Conservation (phyloP, 352 stramenopile species). For the Phytopythium helicoides region DNA sequence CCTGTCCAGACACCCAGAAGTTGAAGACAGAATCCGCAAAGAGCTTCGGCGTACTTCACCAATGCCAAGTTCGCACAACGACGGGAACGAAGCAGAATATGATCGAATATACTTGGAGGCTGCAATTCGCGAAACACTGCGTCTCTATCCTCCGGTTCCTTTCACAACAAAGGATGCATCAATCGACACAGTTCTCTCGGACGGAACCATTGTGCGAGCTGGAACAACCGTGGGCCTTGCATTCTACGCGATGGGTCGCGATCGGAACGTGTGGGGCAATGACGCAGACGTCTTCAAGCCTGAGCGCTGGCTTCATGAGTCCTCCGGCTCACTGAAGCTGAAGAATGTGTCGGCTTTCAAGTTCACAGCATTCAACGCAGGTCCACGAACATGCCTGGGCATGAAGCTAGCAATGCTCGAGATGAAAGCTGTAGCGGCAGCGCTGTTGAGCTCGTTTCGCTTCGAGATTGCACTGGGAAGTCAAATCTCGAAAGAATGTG, state of each 20-base stretch:
- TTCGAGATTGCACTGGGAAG: too few relatives aligned
- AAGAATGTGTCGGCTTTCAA: slow-evolving; percentile 44
- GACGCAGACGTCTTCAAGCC: slow-evolving; percentile 61
- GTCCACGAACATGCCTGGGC: slow-evolving; percentile 64
- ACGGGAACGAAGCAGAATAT: too few relatives aligned
- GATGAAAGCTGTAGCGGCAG: slow-evolving; percentile 67
- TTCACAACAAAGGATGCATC: too few relatives aligned
- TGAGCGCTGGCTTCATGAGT: slow-evolving; percentile 55
- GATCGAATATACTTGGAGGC: too few relatives aligned
- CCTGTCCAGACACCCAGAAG: too few relatives aligned
- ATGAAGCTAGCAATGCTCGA: slow-evolving; percentile 74
- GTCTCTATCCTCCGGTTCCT: too few relatives aligned
- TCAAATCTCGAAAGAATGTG: too few relatives aligned
- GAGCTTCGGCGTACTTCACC: too few relatives aligned
- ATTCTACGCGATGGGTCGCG: slow-evolving; percentile 55
- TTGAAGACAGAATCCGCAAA: too few relatives aligned
- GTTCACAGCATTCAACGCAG: slow-evolving; percentile 70
- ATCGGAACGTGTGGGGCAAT: slow-evolving; percentile 47
- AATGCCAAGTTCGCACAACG: too few relatives aligned
- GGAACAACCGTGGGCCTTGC: slow-evolving; percentile 27
- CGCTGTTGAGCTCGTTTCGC: slow-evolving; percentile 58
- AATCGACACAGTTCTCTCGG: too few relatives aligned
- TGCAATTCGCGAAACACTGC: too few relatives aligned
- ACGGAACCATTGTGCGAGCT: slow-evolving; percentile 25
- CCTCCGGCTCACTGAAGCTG: slow-evolving; percentile 21